phyloP scores from a whole-genome alignment of 805 yeast genomes.

The Zygosaccharomyces rouxii region DNA sequence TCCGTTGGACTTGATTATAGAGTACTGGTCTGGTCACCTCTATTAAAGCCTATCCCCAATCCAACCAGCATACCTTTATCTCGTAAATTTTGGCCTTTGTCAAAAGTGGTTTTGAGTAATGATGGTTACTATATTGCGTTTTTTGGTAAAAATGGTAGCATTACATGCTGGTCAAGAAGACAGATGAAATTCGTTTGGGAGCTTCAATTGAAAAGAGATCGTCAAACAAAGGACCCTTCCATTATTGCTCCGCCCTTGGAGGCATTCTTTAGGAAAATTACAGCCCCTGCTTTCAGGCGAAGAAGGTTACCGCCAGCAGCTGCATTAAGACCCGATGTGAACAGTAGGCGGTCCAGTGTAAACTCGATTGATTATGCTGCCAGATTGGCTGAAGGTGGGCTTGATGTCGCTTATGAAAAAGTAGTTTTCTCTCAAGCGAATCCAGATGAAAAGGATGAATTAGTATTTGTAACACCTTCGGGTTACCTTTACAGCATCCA shows the following conservation, averaged over 20 bases:
- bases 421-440: constrained; percentile 6
- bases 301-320: constrained; percentile 26
- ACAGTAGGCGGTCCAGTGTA: constrained; percentile 9
- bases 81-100: constrained; percentile 56
- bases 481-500: constrained; percentile 47
- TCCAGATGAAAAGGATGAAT: constrained; percentile 37
- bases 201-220: constrained; percentile 28
- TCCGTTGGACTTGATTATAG: constrained; percentile 71
- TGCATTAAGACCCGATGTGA: constrained; percentile 3
- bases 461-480: constrained; percentile 47
- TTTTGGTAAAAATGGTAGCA: constrained; percentile 46
- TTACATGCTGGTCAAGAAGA: constrained; percentile 59
- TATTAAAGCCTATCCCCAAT: constrained; percentile 43
- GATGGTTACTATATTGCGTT: constrained; percentile 57
- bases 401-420: constrained; percentile 21
- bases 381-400: constrained; percentile 22
- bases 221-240: constrained; percentile 35
- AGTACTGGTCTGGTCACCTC: constrained; percentile 70
- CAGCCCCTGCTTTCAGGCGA: constrained; percentile 42
- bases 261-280: constrained; percentile 55
- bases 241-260: constrained; percentile 42
- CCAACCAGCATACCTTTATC: constrained; percentile 44
- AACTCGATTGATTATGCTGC: constrained; percentile 16
- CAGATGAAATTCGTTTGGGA: constrained; percentile 58
- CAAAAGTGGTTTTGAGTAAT: constrained; percentile 50